These are phyloP conservation scores for Cystobasidiaceae sp. DNA, from an alignment of 1,284 basidiomycete species.

Conservation along the genomic window DNA sequence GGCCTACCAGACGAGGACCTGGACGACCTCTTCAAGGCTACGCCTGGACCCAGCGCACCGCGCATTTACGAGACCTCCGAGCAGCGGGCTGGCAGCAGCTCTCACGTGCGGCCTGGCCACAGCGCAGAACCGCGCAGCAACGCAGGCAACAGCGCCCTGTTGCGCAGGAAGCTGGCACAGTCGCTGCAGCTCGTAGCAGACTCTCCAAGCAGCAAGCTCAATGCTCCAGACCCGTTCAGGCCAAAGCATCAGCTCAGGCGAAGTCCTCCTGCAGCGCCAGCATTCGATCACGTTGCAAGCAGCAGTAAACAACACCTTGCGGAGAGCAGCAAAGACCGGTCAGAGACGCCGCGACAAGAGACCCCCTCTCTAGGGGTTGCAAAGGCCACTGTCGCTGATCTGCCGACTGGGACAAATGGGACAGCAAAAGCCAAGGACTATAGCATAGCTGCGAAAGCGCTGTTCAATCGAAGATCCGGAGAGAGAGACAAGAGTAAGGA, in stretches of 20 bases:
- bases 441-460: constrained; percentile 13
- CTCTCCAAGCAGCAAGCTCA: constrained; percentile 15
- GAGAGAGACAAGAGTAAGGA: neutral
- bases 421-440: neutral
- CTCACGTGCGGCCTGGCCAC: constrained; percentile 2
- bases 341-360: neutral
- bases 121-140: neutral
- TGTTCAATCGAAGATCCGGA: constrained; percentile 4
- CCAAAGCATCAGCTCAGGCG: constrained; percentile 7
- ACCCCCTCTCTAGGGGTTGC: neutral
- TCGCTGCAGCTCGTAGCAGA: constrained; percentile 21
- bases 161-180: neutral
- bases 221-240: constrained; percentile 23
- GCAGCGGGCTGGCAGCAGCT: neutral
- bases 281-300: neutral
- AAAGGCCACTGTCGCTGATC: neutral
- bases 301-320: neutral
- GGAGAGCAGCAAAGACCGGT: neutral
- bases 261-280: constrained; percentile 1
- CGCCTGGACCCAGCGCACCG: constrained; percentile 8
- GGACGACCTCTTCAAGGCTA: constrained; percentile 13
- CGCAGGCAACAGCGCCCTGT: neutral
- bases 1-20: neutral
- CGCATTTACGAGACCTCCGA: neutral
- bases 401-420: neutral